These are phyloP conservation scores for Alternaria triticimaculans DNA, from an alignment of 2,329 filamentous ascomycete genomes.

Conservation along the genomic window DNA sequence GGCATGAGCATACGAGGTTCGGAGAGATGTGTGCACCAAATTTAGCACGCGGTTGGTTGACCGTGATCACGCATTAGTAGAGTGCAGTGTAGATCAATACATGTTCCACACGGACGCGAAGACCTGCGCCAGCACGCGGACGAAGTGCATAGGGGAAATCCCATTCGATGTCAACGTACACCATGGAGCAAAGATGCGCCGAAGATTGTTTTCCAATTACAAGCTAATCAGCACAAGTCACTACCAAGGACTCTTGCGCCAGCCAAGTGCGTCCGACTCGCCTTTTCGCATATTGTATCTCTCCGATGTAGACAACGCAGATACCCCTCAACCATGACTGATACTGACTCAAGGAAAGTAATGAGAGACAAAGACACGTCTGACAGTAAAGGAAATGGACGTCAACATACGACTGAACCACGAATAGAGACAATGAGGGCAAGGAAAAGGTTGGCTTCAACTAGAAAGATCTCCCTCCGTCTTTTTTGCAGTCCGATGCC, in stretches of 20 bases:
- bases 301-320: constrained; percentile 23
- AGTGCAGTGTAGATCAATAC: constrained; percentile 1
- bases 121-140: neutral
- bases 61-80: neutral
- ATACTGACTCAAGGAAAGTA: constrained; percentile 31
- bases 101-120: neutral
- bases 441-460: constrained; percentile 37
- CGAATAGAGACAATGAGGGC: constrained; percentile 36
- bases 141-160: neutral
- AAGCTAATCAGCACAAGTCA: constrained; percentile 29
- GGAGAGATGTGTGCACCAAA: constrained; percentile 12
- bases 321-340: constrained; percentile 15
- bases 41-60: constrained; percentile 15
- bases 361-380: constrained; percentile 25
- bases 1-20: constrained; percentile 3
- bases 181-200: constrained; percentile 9
- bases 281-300: constrained; percentile 17
- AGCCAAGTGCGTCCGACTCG: constrained; percentile 30
- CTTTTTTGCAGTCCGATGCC: constrained; percentile 30
- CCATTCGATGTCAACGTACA: neutral
- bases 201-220: constrained; percentile 41
- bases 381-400: constrained; percentile 30
- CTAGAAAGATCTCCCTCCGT: constrained; percentile 27
- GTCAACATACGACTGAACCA: constrained; percentile 27
- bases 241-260: constrained; percentile 37